These are phyloP conservation scores for Hyphodiscus sp. DNA, from an alignment of 2,329 filamentous ascomycete species.

Conservation along the genomic window DNA sequence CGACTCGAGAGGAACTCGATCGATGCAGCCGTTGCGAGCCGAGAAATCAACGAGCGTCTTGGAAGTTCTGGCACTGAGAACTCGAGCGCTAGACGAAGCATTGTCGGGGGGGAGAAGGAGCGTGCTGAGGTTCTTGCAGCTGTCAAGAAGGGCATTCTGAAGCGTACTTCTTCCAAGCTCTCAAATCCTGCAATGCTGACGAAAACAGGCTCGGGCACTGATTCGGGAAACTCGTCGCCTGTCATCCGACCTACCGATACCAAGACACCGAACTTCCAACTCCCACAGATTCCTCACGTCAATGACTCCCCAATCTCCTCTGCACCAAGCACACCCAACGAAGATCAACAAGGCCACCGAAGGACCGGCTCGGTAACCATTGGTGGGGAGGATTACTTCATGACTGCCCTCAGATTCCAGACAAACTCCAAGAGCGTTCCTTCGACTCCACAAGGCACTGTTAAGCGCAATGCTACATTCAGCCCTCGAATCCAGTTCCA, in stretches of 20 bases:
- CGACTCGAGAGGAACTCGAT: constrained; percentile 77
- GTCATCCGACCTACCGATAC: constrained; percentile 55
- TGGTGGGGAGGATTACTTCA: constrained; percentile 80
- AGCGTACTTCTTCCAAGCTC: constrained; percentile 52
- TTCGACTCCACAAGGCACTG: constrained; percentile 61
- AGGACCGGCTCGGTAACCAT: constrained; percentile 66
- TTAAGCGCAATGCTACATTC: constrained; percentile 64
- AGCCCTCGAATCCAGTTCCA: constrained; percentile 92
- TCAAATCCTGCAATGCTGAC: constrained; percentile 26
- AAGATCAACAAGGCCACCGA: constrained; percentile 63
- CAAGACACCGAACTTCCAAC: constrained; percentile 45
- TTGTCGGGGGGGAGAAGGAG: constrained; percentile 83
- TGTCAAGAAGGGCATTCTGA: constrained; percentile 92
- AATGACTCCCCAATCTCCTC: constrained; percentile 79
- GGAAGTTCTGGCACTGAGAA: constrained; percentile 54
- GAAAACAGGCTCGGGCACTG: constrained; percentile 32
- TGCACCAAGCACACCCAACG: constrained; percentile 79
- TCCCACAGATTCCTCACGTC: constrained; percentile 56
- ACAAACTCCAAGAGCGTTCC: constrained; percentile 76
- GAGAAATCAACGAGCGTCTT: constrained; percentile 39
- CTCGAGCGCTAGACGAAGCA: constrained; percentile 70
- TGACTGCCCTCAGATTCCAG: constrained; percentile 65
- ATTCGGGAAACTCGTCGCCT: constrained; percentile 61
- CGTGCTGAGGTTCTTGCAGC: constrained; percentile 86
- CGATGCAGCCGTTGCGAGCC: constrained; percentile 51